phyloP scores from a whole-genome alignment of 1,139 yeast genomes.

The Candida frijolesensis region DNA sequence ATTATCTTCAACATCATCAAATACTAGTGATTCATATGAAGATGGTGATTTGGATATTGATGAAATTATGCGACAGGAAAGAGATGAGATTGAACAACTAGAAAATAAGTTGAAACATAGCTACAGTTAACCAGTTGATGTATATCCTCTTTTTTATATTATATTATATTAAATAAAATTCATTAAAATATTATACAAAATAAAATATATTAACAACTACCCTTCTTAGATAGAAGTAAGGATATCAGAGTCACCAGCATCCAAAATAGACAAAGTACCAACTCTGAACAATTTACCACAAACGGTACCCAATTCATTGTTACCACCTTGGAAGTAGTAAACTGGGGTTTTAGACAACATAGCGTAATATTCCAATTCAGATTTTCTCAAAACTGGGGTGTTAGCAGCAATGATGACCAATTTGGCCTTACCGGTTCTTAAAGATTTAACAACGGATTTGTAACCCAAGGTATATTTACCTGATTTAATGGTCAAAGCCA shows the following conservation, averaged over 20 bases:
- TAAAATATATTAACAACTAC: constrained; percentile 12
- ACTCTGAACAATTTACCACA: constrained; percentile 99
- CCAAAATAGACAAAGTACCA: constrained; percentile 93
- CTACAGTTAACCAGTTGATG: constrained; percentile 14
- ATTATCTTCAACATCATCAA: neutral
- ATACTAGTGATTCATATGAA: constrained; percentile 10
- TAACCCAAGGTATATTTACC: constrained; percentile 99
- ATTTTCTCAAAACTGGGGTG: constrained; percentile 99
- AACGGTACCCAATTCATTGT: constrained; percentile 99
- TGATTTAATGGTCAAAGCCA: constrained; percentile 97
- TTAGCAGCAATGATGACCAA: constrained; percentile 97
- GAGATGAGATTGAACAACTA: constrained; percentile 33
- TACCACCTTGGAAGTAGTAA: constrained; percentile 99
- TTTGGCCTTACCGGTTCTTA: constrained; percentile 99
- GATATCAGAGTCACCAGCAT: constrained; percentile 99
- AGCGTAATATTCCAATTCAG: constrained; percentile 99
- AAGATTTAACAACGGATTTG: constrained; percentile 98
- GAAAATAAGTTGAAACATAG: constrained; percentile 27
- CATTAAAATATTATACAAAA: constrained; percentile 4
- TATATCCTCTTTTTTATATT: neutral
- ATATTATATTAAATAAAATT: neutral
- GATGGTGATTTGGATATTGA: constrained; percentile 30
- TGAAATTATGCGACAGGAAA: constrained; percentile 34
- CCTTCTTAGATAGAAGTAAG: constrained; percentile 52
- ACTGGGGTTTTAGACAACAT: constrained; percentile 99